Percentiles rank a stretch among this genome's conserved stretches.
Evolutionary conservation across 1,139 yeast species (phyloP).

Genomic region (Diutina siamensis): DNA sequence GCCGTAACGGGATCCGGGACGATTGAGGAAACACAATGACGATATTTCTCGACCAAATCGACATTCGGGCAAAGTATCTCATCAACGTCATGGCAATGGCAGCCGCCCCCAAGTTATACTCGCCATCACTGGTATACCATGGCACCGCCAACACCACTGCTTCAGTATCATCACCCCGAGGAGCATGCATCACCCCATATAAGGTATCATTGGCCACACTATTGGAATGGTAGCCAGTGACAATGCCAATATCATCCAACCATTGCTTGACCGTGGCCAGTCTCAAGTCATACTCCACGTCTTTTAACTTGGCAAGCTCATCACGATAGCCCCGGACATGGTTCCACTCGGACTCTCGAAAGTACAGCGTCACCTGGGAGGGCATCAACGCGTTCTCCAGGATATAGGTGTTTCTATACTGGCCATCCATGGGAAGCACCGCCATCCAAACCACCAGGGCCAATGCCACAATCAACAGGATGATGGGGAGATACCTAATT

Average conservation of each 20-base stretch:
- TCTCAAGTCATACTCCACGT: slow-evolving; percentile 22
- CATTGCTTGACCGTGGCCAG: slow-evolving; percentile 41
- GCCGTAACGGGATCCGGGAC: slow-evolving; percentile 54
- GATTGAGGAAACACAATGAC: slow-evolving; percentile 76
- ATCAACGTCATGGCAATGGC: slow-evolving; percentile 65
- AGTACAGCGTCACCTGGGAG: slow-evolving; percentile 86
- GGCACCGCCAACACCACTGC: slow-evolving; percentile 89
- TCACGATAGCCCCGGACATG: slow-evolving; percentile 74
- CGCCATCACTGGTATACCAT: slow-evolving; percentile 53
- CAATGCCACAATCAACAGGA: slow-evolving; percentile 51
- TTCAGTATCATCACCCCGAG: slow-evolving; percentile 93
- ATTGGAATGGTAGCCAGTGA: slow-evolving; percentile 35
- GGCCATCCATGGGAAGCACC: slow-evolving; percentile 71
- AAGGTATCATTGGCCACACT: slow-evolving; percentile 14
- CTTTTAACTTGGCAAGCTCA: slow-evolving; percentile 24
- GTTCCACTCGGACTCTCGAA: slow-evolving; percentile 93
- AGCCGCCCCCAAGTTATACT: slow-evolving; percentile 68
- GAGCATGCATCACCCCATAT: slow-evolving; percentile 83
- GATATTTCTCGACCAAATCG: slow-evolving; percentile 92
- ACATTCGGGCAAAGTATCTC: slow-evolving; percentile 71
- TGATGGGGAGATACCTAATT: slow-evolving; percentile 42
- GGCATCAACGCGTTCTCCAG: slow-evolving; percentile 97
- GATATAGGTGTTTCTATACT: slow-evolving; percentile 71
- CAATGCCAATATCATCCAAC: slow-evolving; percentile 65
- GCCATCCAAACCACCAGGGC: slow-evolving; percentile 58